phyloP scores from a whole-genome alignment of 768 basidiomycete species.

The Naganishia friedmannii region DNA sequence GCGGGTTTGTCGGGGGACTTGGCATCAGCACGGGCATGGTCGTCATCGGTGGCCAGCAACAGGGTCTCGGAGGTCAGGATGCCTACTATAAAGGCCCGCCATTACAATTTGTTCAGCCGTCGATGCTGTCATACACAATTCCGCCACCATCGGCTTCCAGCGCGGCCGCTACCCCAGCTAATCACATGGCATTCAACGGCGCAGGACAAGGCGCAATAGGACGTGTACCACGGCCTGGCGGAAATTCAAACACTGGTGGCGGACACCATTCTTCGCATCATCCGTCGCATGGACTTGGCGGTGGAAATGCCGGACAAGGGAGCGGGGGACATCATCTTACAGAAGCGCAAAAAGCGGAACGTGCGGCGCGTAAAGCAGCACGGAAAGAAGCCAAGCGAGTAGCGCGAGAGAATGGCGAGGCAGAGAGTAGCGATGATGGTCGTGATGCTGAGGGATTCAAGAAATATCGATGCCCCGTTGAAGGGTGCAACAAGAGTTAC shows the following conservation, averaged over 20 bases:
- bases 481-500: slow-evolving; percentile 51
- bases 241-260: slow-evolving; percentile 1
- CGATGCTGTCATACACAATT: slow-evolving; percentile 40
- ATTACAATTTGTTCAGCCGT: slow-evolving; percentile 40
- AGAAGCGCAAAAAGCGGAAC: slow-evolving; percentile 42
- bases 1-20: neutral
- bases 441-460: slow-evolving; percentile 41
- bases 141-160: slow-evolving; percentile 15
- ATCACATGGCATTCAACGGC: slow-evolving; percentile 29
- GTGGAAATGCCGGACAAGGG: slow-evolving; percentile 33
- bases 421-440: slow-evolving; percentile 31
- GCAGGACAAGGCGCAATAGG: slow-evolving; percentile 26
- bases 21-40: slow-evolving; percentile 2
- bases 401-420: slow-evolving; percentile 37
- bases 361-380: slow-evolving; percentile 41
- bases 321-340: slow-evolving; percentile 33
- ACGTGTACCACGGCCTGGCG: slow-evolving; percentile 11
- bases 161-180: slow-evolving; percentile 7
- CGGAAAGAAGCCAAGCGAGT: slow-evolving; percentile 37
- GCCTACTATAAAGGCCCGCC: slow-evolving; percentile 19
- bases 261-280: slow-evolving; percentile 3
- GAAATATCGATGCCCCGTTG: slow-evolving; percentile 49
- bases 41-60: slow-evolving; percentile 18
- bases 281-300: slow-evolving; percentile 32
- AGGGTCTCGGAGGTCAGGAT: neutral